A percentile compares a stretch with the other conserved stretches of the same genome.
Conservation (phyloP, 2,329 filamentous ascomycete genomes). For the Rhytidhysteron rufulum region DNA sequence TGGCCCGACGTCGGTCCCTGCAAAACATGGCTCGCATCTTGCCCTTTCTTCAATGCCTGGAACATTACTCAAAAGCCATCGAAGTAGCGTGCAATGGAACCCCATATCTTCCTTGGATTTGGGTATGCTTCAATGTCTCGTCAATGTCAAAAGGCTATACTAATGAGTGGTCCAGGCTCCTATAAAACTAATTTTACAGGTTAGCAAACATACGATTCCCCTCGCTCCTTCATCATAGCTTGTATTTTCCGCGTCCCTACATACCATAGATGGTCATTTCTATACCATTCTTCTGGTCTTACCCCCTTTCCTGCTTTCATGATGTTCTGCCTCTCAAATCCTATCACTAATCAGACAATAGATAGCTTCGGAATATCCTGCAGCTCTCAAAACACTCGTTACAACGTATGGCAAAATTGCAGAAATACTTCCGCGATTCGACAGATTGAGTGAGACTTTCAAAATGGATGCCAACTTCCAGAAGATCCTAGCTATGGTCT, state of each 20-base stretch:
- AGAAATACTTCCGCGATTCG: conserved; percentile 37
- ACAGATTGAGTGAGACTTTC: conserved; percentile 30
- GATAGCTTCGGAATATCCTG: conserved; percentile 30
- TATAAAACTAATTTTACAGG: conserved; percentile 13
- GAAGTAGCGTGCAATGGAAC: conserved; percentile 48
- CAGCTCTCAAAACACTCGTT: conserved; percentile 43
- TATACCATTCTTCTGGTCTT: neutral
- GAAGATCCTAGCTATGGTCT: conserved; percentile 41
- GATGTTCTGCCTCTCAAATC: neutral
- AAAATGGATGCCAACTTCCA: conserved; percentile 34
- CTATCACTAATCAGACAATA: conserved; percentile 2
- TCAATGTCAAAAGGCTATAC: conserved; percentile 1
- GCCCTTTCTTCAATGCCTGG: conserved; percentile 41
- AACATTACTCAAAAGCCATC: conserved; percentile 41
- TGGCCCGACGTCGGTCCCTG: conserved; percentile 36
- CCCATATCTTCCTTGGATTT: conserved; percentile 44
- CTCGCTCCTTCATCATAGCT: neutral
- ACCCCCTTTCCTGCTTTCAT: neutral
- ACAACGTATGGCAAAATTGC: conserved; percentile 40
- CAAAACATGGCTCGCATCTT: conserved; percentile 44
- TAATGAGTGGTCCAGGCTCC: conserved; percentile 7
- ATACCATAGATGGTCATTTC: no score
- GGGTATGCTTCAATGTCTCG: conserved; percentile 21
- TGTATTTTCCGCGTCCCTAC: no score
- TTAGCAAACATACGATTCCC: conserved; percentile 2